Conservation (phyloP, 352 stramenopile genomes). For the Thalassiosira tumida region DNA sequence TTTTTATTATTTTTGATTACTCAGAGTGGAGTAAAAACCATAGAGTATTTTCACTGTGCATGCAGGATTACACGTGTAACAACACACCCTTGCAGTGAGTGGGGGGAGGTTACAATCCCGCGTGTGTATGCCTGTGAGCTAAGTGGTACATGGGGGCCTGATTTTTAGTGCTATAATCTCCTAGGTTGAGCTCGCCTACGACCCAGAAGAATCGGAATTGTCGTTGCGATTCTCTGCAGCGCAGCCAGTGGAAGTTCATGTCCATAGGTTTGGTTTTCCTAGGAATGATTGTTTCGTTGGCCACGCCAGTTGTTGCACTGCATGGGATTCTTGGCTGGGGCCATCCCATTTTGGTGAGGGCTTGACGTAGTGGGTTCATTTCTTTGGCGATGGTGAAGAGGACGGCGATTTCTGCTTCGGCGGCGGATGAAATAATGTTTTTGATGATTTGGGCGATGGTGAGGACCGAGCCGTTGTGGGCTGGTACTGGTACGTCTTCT, state of each 20-base stretch:
- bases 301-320: neutral
- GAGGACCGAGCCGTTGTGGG: neutral
- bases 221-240: neutral
- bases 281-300: neutral
- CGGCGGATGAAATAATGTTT: constrained; percentile 24
- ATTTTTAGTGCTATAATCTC: neutral
- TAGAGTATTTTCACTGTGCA: neutral
- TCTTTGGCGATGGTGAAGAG: constrained; percentile 64
- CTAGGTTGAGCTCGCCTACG: neutral
- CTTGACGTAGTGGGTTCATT: constrained; percentile 38
- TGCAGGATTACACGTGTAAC: neutral
- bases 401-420: constrained; percentile 37
- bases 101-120: neutral
- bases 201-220: neutral
- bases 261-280: neutral
- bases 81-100: neutral
- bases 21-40: neutral
- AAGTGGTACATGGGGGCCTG: neutral
- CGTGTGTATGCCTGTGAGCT: neutral
- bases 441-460: constrained; percentile 10
- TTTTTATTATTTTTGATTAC: neutral
- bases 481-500: neutral
- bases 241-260: neutral
- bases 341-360: constrained; percentile 70
- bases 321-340: constrained; percentile 19